Evolutionary conservation across 2,329 filamentous ascomycete species (phyloP), one percentile per base, ranked within the genome.

Genomic region (Calonectria hongkongensis): DNA sequence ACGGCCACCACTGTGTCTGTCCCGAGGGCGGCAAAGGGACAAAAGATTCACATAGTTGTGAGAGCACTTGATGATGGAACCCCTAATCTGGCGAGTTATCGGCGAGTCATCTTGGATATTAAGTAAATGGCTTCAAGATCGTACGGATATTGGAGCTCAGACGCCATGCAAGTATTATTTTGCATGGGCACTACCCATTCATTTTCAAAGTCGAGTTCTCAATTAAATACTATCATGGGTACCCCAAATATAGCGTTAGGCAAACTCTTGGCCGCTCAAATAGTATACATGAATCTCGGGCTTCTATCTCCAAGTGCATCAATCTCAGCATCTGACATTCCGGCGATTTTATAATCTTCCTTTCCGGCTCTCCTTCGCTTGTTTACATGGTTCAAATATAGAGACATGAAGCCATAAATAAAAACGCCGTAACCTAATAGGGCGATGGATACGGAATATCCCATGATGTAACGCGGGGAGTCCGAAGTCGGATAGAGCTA

Each of bases 251-350:
- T 25, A 48, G 12, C 10, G n/a, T 25, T 48, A 25, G n/a, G 45
- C 21, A 48, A 4, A 27, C 21, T 39, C 21, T 13, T 18, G 13
- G 2, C 6, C 18, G 43, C 21, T 69, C 21, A 69, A 50, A 69
- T 69, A 3, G 66, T 69, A 33, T 72, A 69, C 28, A 72, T 60
- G 27, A 72, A 69, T 41, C 66, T 66, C 28, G 70, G 70, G 18
- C 70, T 72, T 30, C 39, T 56, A 30, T 72, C 70, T 4, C 70
- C 70, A 27, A 72, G 66, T 13, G 70, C 70, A 41, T 69, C 30
- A 6, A 72, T 58, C 18, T 72, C 36, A 30, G 50, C 66, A n/a
- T 69, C 66, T 21, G 58, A 56, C 66, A 72, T 65, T 2, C 70
- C 66, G 15, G 16, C 41, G 12, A 72, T 56, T 50, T 65, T 72